These are phyloP conservation scores for Chlamydomonas sphaeroides DNA, from an alignment of 139 green algal species.

Conservation along the genomic window DNA sequence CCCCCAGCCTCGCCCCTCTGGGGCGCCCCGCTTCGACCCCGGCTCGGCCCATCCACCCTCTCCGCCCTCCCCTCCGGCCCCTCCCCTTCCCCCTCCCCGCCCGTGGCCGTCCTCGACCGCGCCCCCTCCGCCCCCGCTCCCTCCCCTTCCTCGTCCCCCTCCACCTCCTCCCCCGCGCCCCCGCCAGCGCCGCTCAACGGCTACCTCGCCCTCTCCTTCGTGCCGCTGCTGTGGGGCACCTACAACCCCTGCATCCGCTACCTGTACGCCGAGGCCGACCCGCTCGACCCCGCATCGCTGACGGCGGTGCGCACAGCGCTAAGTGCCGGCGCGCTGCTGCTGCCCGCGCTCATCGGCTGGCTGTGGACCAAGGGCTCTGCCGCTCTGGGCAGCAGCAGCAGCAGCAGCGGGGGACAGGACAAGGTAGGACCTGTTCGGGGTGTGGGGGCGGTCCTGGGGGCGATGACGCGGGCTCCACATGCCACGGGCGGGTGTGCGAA, in stretches of 20 bases:
- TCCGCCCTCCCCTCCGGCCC: background rate
- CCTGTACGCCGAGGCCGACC: conserved; percentile 20
- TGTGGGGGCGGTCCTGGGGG: no score
- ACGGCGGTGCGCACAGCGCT: conserved; percentile 49
- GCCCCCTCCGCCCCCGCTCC: no score
- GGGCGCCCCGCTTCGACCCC: no score
- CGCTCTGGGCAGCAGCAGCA: background rate
- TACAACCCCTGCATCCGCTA: conserved; percentile 40
- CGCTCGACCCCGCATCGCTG: conserved; percentile 42
- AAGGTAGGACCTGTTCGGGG: no score
- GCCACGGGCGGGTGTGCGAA: no score
- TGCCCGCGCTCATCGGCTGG: background rate
- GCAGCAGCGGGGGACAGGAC: background rate
- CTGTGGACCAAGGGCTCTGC: background rate
- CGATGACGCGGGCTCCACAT: no score
- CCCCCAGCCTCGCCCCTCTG: no score
- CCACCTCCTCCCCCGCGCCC: background rate
- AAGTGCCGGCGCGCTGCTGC: conserved; percentile 31
- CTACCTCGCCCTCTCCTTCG: background rate
- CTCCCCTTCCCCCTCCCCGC: background rate
- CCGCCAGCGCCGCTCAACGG: background rate
- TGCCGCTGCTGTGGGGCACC: conserved; percentile 25
- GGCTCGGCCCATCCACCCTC: background rate
- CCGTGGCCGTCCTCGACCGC: background rate
- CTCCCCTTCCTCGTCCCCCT: background rate